Evolutionary conservation across 2,329 filamentous ascomycete species (phyloP).

Genomic region (Calonectria pseudoreteaudii): DNA sequence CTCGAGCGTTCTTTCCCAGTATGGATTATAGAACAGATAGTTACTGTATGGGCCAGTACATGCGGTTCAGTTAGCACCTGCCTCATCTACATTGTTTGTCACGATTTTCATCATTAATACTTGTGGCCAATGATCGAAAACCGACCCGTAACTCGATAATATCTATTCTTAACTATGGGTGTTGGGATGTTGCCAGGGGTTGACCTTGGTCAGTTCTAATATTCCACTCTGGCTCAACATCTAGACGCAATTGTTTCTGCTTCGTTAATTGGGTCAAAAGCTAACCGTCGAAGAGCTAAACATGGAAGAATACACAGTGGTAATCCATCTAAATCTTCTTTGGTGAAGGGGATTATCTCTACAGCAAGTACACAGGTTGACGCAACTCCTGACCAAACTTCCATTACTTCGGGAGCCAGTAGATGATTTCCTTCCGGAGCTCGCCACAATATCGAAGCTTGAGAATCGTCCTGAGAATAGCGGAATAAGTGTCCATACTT

Average conservation of each 20-base stretch:
- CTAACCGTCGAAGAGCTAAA: slow-evolving; percentile 13
- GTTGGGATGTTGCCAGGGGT: too few relatives aligned
- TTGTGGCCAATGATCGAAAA: too few relatives aligned
- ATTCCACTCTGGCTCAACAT: too few relatives aligned
- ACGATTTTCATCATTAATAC: too few relatives aligned
- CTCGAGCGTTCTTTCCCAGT: too few relatives aligned
- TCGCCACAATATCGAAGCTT: slow-evolving; percentile 22
- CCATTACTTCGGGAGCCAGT: neutral
- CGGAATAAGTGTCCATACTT: slow-evolving; percentile 21
- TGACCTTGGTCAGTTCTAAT: neutral
- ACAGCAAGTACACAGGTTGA: neutral
- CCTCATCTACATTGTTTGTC: too few relatives aligned
- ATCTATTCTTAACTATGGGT: too few relatives aligned
- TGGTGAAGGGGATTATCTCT: slow-evolving; percentile 9
- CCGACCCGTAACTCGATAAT: too few relatives aligned
- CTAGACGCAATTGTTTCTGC: neutral
- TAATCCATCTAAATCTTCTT: neutral
- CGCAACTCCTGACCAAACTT: slow-evolving; percentile 8
- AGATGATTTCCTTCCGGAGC: neutral
- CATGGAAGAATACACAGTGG: neutral
- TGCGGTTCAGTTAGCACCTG: too few relatives aligned
- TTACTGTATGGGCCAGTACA: too few relatives aligned
- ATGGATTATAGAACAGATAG: too few relatives aligned
- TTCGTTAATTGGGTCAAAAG: slow-evolving; percentile 13
- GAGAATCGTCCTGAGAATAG: slow-evolving; percentile 8